Evolutionary conservation across 2,329 filamentous ascomycete species (phyloP).

Genomic region (Monilinia vaccinii-corymbosi): DNA sequence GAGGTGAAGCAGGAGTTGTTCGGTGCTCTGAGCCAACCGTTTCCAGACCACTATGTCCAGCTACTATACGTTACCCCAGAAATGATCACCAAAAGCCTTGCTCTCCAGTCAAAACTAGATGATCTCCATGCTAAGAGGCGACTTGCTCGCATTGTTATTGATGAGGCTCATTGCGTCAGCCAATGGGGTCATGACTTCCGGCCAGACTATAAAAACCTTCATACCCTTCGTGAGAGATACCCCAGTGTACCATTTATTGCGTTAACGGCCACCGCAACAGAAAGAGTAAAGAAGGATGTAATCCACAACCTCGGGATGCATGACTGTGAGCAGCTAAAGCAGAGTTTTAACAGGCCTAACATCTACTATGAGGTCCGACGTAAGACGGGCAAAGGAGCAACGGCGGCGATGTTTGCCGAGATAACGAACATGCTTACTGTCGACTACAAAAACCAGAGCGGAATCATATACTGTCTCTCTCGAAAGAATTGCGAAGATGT

Average conservation of each 20-base stretch:
- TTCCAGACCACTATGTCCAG: slow-evolving; percentile 70
- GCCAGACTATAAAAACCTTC: slow-evolving; percentile 85
- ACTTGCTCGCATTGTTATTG: slow-evolving; percentile 87
- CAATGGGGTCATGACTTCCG: slow-evolving; percentile 99
- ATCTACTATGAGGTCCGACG: slow-evolving; percentile 75
- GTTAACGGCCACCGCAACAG: slow-evolving; percentile 87
- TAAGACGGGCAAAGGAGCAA: slow-evolving; percentile 34
- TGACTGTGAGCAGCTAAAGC: slow-evolving; percentile 67
- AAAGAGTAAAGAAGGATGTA: slow-evolving; percentile 85
- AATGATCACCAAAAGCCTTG: slow-evolving; percentile 78
- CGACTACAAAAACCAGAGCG: slow-evolving; percentile 63
- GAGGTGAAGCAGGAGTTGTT: slow-evolving; percentile 60
- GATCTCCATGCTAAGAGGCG: slow-evolving; percentile 60
- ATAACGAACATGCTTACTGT: slow-evolving; percentile 60
- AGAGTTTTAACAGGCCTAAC: slow-evolving; percentile 97
- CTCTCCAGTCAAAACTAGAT: slow-evolving; percentile 57
- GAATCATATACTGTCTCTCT: slow-evolving; percentile 90
- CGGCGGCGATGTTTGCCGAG: slow-evolving; percentile 30
- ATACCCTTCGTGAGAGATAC: slow-evolving; percentile 62
- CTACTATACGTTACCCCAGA: slow-evolving; percentile 91
- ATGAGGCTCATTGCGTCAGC: slow-evolving; percentile 98
- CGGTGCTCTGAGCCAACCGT: slow-evolving; percentile 48
- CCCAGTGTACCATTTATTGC: slow-evolving; percentile 84
- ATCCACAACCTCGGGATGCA: slow-evolving; percentile 82
- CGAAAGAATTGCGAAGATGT: slow-evolving; percentile 74